Evolutionary conservation across 495 filamentous ascomycete species (phyloP), one percentile per base, ranked within the genome.

Genomic region (Sporormia fimetaria): DNA sequence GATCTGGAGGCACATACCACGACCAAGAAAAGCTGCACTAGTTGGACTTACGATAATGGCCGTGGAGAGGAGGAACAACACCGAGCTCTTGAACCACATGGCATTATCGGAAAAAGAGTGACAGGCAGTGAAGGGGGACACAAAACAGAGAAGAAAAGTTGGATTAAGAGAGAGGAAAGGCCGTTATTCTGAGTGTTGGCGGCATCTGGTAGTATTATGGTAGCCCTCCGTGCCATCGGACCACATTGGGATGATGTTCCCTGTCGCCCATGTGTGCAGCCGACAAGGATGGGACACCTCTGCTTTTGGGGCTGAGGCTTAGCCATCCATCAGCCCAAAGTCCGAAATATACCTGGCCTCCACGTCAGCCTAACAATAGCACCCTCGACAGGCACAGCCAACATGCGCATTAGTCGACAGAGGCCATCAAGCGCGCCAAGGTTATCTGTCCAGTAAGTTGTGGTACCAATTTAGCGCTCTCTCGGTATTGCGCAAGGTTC

Each of bases 61-160:
- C 40, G 45, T 37, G 22, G 45, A 42, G 45, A 33, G 37, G 20
- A 48, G 38, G 33, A 42, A 34, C 25, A 44, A 46, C 40, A 32
- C n/a, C n/a, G n/a, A 18, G 24, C 29, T 31, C 40, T 49, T 49
- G 40, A 44, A 37, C 51, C 51, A 54, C 51, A 54, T 54, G 44
- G 51, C 51, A 54, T 54, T 44, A 27, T 49, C 45, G 35, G 37
- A 44, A 38, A 43, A 51, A 8, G 47, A 51, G 36, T 35, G 47
- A 51, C 40, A 21, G 26, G 44, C 38, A 40, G 25, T 33, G 15
- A 26, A 35, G 22, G 30, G 11, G 34, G 33, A 51, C 24, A 11
- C 36, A 44, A 47, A 53, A 48, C 49, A 44, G 34, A 35, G 32
- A 3, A 4, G n/a, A 10, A 37, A 37, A 11, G n/a, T 6, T 12